Conservation (phyloP, 331 rosid genomes). For the Pyrus hybrid region DNA sequence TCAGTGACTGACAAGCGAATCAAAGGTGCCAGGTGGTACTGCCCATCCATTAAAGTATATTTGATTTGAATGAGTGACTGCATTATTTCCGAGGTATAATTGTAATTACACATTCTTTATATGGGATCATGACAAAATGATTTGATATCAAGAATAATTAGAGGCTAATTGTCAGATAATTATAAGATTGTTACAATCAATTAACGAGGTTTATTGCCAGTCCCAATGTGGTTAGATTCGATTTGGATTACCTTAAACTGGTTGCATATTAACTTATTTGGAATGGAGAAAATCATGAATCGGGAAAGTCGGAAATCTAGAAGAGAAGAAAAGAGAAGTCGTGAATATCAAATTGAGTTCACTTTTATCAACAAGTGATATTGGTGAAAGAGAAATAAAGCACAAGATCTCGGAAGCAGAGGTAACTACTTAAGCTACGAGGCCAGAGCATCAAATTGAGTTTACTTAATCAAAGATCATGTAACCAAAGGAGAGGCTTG, state of each 20-base stretch:
- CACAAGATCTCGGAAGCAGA: no score
- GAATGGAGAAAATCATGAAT: no score
- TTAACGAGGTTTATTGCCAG: neutral
- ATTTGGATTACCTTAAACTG: neutral
- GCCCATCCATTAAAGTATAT: neutral
- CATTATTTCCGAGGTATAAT: neutral
- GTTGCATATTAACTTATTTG: no score
- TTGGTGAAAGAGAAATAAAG: no score
- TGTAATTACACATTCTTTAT: neutral
- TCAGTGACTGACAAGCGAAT: constrained; percentile 12
- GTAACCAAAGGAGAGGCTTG: neutral
- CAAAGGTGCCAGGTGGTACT: neutral
- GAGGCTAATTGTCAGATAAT: neutral
- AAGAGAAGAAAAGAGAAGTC: no score
- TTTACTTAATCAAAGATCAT: neutral
- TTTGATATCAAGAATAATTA: neutral
- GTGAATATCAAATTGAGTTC: no score
- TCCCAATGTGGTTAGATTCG: neutral
- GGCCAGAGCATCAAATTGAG: no score
- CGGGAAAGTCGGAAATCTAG: no score
- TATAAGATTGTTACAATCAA: neutral
- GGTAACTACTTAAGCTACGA: no score
- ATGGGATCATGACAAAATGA: neutral
- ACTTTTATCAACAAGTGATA: no score
- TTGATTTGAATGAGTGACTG: neutral